These are phyloP conservation scores for Lachancea sp. DNA, from an alignment of 805 yeast genomes.

Conservation along the genomic window DNA sequence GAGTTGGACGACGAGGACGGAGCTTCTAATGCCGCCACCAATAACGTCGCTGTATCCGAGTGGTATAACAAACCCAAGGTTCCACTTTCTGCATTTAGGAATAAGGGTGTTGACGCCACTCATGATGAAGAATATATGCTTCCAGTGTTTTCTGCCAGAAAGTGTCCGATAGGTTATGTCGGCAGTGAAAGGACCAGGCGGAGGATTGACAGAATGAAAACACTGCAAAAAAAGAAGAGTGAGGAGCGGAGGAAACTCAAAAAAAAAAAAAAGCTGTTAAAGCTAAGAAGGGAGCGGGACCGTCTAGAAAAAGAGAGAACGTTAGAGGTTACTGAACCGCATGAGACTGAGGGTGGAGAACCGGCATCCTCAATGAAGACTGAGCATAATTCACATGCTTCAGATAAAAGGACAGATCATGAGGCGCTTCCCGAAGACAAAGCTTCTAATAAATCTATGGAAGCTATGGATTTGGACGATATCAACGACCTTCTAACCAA, in stretches of 20 bases:
- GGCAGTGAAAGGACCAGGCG: conserved; percentile 33
- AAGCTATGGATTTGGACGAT: conserved; percentile 30
- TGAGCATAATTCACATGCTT: background rate
- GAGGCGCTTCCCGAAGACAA: background rate
- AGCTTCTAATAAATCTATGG: conserved; percentile 19
- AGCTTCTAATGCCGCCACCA: conserved; percentile 38
- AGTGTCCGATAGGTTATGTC: conserved; percentile 33
- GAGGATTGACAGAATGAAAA: conserved; percentile 33
- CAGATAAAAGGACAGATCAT: background rate
- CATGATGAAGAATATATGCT: conserved; percentile 28
- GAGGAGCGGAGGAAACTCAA: conserved; percentile 31
- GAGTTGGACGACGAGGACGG: conserved; percentile 74
- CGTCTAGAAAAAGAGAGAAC: conserved; percentile 25
- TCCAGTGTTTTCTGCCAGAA: conserved; percentile 26
- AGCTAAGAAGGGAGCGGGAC: conserved; percentile 28
- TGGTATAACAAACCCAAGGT: conserved; percentile 44
- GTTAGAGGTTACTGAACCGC: conserved; percentile 1
- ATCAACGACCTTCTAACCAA: conserved; percentile 24
- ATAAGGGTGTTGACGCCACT: conserved; percentile 49
- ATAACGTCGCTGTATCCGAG: conserved; percentile 32
- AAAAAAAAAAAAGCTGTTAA: conserved; percentile 31
- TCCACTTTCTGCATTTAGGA: conserved; percentile 87
- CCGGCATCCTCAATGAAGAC: background rate
- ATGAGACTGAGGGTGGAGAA: conserved; percentile 2
- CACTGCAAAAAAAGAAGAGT: conserved; percentile 30